phyloP scores from a whole-genome alignment of 345 rosid species.

The Rhodamnia argentea region DNA sequence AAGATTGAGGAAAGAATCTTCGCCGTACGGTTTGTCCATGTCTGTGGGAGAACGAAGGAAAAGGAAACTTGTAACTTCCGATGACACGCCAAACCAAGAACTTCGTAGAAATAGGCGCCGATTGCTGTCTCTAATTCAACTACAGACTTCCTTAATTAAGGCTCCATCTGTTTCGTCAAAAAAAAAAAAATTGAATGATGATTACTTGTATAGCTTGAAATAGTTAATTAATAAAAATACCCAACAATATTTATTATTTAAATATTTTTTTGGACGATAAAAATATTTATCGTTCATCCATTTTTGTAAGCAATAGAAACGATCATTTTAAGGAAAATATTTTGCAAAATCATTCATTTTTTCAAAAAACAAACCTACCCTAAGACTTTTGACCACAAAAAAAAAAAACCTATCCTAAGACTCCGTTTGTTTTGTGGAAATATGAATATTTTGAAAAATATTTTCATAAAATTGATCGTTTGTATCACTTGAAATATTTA shows the following conservation, averaged over 20 bases:
- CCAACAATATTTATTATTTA: neutral
- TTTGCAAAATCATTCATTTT: neutral
- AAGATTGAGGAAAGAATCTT: neutral
- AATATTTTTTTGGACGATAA: accelerated
- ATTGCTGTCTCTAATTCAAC: neutral
- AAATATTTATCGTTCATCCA: neutral
- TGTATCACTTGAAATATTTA: no score
- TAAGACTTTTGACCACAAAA: no score
- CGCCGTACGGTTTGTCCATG: neutral
- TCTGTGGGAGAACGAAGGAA: neutral
- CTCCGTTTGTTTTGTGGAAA: no score
- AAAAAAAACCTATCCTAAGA: no score
- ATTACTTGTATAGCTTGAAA: neutral
- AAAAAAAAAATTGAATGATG: neutral
- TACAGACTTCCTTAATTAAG: neutral
- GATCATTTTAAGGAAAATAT: no score
- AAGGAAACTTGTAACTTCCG: neutral
- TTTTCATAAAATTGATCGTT: no score
- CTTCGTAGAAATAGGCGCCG: neutral
- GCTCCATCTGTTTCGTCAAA: accelerated
- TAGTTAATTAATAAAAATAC: neutral
- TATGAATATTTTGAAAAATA: no score
- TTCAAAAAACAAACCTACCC: neutral
- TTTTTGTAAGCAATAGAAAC: no score
- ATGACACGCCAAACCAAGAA: neutral